These are phyloP conservation scores for Oryza brachyantha DNA, from an alignment of 176 grass and related monocot species.

Conservation along the genomic window DNA sequence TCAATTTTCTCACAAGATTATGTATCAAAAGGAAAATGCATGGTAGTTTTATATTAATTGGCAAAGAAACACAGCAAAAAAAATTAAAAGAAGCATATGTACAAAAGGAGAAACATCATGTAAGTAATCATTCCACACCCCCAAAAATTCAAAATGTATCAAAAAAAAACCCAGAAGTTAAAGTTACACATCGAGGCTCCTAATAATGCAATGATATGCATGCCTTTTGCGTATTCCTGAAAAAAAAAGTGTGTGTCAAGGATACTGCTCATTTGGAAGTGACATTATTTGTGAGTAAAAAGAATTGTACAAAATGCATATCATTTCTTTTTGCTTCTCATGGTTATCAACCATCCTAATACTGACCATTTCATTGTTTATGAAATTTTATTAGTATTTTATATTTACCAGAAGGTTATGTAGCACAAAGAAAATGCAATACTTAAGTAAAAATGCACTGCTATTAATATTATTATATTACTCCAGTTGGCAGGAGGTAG, in stretches of 20 bases:
- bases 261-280: background rate
- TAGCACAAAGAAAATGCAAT: background rate
- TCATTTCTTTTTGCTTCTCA: background rate
- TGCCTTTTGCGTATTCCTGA: too few species aligned
- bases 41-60: too few species aligned
- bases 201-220: too few species aligned
- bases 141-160: too few species aligned
- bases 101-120: background rate
- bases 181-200: too few species aligned
- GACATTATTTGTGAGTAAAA: background rate
- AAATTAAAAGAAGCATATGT: background rate
- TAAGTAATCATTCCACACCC: background rate
- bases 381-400: background rate
- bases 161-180: too few species aligned
- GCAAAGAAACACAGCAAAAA: background rate
- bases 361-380: background rate
- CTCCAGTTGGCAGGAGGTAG: background rate
- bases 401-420: background rate
- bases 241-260: too few species aligned
- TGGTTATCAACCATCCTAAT: background rate
- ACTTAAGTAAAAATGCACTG: too few species aligned
- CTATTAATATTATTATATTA: background rate
- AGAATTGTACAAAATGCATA: background rate
- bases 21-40: too few species aligned
- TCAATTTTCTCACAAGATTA: background rate